phyloP scores from a whole-genome alignment of 495 filamentous ascomycete genomes.

The Penicillium dipodomyicola region DNA sequence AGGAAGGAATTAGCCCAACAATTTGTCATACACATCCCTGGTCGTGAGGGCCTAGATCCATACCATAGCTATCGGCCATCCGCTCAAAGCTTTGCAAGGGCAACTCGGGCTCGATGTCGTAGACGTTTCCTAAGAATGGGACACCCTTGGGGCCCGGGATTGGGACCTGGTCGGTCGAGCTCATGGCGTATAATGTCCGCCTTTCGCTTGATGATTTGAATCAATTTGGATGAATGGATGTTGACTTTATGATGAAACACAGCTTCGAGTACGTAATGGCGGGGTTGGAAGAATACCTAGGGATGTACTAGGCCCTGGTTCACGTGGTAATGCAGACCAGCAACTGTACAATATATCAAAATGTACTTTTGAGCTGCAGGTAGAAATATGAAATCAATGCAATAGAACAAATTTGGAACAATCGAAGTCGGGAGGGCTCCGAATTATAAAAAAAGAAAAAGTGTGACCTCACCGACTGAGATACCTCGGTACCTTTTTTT shows the following conservation, averaged over 20 bases:
- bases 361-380: not conserved
- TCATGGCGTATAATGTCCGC: slow-evolving; percentile 16
- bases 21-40: not conserved
- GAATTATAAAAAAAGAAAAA: not conserved
- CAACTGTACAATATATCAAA: not conserved
- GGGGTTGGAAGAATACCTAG: slow-evolving; percentile 2
- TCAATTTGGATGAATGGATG: not conserved
- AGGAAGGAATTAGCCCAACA: not conserved
- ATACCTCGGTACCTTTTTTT: slow-evolving; percentile 1
- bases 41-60: not conserved
- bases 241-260: not conserved
- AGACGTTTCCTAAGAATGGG: slow-evolving; percentile 64
- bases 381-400: not conserved
- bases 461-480: not conserved
- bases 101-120: slow-evolving; percentile 54
- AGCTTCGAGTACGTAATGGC: not conserved
- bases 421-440: not conserved
- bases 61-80: slow-evolving; percentile 63
- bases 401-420: not conserved
- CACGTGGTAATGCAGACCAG: not conserved
- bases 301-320: not conserved
- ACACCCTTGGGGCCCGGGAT: slow-evolving; percentile 64
- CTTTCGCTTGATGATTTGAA: not conserved
- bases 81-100: slow-evolving; percentile 51
- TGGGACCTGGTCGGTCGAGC: slow-evolving; percentile 22